Evolutionary conservation across 2,329 filamentous ascomycete genomes (phyloP), one percentile per base, ranked within the genome.

Genomic region (Aphanocladium album): DNA sequence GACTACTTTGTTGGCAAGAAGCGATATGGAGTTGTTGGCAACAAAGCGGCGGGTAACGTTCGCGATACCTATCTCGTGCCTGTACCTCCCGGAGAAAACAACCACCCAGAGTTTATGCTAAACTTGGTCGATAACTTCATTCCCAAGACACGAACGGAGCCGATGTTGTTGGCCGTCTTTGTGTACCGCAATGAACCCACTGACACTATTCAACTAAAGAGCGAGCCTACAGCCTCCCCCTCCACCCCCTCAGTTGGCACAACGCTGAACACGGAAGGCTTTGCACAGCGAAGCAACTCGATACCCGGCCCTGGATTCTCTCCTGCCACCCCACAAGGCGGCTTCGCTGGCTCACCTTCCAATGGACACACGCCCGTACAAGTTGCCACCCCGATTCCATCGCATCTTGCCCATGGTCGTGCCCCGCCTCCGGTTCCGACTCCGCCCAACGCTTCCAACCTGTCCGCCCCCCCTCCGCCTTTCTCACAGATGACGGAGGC

Each of bases 21-120:
- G 65, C 84, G 92, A 37, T 99, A 96, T 72, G 93, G 92, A 21
- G 93, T 98, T 1, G 83, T 97, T 7, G 88, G 88, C 16, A 90
- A 93, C 70, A 89, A 90, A 72, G 83, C 84, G 1, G 76, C 87
- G 33, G 83, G 86, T 21, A 88, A 91, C 62, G 89, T 97, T 53
- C 88, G 92, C 62, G 93, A 98, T 70, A 90, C 93, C 1, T 98
- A 98, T 72, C 83, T 98, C 35, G 88, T 97, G 11, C 93, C 95
- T 0, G 85, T 98, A 5, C 85, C 91, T 35, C 82, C 87, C 5
- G 91, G 90, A 27, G 80, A 84, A 27, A 80, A 79, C 37, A 84
- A 83, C 54, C 83, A 93, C 47, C 93, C 95, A 0, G 90, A 93
- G 63, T 96, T 97, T 68, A 86, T 97, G 73, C 84, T 91, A 63